Evolutionary conservation across 208 protist genomes (phyloP).

Genomic region (Trypanosoma vivax): DNA sequence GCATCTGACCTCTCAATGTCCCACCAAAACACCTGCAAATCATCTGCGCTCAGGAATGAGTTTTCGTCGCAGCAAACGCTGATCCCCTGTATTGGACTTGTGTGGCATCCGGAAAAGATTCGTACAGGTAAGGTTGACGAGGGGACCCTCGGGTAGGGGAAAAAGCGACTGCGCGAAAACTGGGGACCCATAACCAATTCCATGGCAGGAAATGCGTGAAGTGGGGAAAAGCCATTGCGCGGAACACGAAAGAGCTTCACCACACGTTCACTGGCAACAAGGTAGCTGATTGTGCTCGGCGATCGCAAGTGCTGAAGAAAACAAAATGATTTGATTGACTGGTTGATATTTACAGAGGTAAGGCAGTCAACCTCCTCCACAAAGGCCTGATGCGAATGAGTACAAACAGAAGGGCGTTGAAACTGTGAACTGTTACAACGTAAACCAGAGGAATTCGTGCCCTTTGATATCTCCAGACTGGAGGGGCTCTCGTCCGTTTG

Average conservation of each 20-base stretch:
- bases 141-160: constrained; percentile 48
- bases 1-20: constrained; percentile 61
- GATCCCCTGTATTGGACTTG: constrained; percentile 67
- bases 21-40: constrained; percentile 89
- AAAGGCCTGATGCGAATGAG: constrained; percentile 80
- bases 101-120: constrained; percentile 59
- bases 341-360: constrained; percentile 72
- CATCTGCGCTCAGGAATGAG: constrained; percentile 83
- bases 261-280: constrained; percentile 79
- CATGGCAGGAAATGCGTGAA: constrained; percentile 70
- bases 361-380: constrained; percentile 78
- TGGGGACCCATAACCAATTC: constrained; percentile 41
- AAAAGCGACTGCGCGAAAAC: constrained; percentile 53
- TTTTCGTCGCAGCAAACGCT: constrained; percentile 67
- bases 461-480: constrained; percentile 19
- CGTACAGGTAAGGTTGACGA: constrained; percentile 61
- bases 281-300: constrained; percentile 76
- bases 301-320: constrained; percentile 62
- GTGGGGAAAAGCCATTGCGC: constrained; percentile 66
- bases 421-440: constrained; percentile 40
- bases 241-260: constrained; percentile 85
- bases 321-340: constrained; percentile 60
- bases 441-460: constrained; percentile 22
- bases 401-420: constrained; percentile 43
- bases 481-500: constrained; percentile 9